These are phyloP conservation scores for Colletotrichum sp. DNA, from an alignment of 2,329 filamentous ascomycete genomes.

Conservation along the genomic window DNA sequence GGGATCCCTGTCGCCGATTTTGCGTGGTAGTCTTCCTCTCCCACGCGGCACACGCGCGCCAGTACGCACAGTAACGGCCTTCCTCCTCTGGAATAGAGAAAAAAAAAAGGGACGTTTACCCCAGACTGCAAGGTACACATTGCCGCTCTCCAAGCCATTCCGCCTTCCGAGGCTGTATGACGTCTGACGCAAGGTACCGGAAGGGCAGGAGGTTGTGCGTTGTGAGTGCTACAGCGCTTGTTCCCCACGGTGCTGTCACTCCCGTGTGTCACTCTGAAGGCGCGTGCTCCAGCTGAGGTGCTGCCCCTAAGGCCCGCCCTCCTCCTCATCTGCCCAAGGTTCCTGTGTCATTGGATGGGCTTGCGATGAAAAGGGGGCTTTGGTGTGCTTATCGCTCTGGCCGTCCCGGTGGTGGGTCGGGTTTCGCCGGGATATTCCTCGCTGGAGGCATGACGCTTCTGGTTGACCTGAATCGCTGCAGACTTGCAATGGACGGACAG, in stretches of 20 bases:
- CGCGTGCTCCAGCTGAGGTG: neutral
- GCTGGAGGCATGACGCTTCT: neutral
- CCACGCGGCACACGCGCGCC: neutral
- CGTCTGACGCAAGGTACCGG: neutral
- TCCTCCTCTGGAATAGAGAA: neutral
- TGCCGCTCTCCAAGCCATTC: neutral
- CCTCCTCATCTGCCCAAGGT: neutral
- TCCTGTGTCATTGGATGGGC: neutral
- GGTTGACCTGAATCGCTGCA: neutral
- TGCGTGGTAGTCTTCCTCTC: neutral
- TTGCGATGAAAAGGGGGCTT: neutral
- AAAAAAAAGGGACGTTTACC: neutral
- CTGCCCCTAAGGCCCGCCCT: neutral
- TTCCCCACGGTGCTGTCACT: neutral
- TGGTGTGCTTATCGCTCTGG: neutral
- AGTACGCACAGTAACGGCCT: neutral
- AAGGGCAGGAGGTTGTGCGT: neutral
- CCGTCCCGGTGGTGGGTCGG: neutral
- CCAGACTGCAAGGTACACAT: neutral
- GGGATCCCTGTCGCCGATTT: neutral
- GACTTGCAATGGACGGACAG: neutral
- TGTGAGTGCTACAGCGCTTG: neutral
- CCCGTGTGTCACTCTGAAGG: neutral
- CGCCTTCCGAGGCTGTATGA: neutral
- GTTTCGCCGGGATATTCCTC: neutral